Percentiles rank a stretch among this genome's conserved stretches.
Evolutionary conservation across 257 asterid species (phyloP).

Genomic region (Henckelia pumila): DNA sequence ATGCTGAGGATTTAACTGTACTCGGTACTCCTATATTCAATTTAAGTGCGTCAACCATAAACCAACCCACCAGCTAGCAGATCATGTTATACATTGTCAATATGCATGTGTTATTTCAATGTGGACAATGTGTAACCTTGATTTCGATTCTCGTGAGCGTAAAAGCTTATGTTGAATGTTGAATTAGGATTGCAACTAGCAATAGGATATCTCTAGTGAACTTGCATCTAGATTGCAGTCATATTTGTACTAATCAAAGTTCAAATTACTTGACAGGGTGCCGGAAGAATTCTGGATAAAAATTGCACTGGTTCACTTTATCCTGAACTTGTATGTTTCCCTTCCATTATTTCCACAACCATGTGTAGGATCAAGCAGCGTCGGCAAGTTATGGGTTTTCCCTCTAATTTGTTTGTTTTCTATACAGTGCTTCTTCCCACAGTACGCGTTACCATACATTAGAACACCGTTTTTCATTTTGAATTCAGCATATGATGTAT

Average conservation of each 20-base stretch:
- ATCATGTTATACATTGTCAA: too few relatives aligned
- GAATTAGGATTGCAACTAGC: background rate
- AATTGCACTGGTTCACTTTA: conserved; percentile 59
- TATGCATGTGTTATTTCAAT: too few relatives aligned
- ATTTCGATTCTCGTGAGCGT: too few relatives aligned
- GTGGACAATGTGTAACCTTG: too few relatives aligned
- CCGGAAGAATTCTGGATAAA: conserved; percentile 50
- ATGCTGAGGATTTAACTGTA: background rate
- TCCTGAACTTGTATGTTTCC: conserved; percentile 55
- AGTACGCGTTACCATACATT: conserved; percentile 64
- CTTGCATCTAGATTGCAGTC: background rate
- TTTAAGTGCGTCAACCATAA: too few relatives aligned
- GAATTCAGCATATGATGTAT: conserved; percentile 89
- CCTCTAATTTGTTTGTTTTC: background rate
- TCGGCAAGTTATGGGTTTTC: conserved; percentile 9
- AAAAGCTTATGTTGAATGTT: background rate
- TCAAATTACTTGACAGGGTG: conserved; percentile 49
- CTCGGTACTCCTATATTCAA: too few relatives aligned
- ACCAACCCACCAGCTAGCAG: too few relatives aligned
- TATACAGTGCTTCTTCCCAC: conserved; percentile 94
- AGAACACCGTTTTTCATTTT: conserved; percentile 77
- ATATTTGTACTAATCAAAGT: conserved; percentile 9
- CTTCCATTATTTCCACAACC: conserved; percentile 11
- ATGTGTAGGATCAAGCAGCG: conserved; percentile 18
- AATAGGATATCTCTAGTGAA: too few relatives aligned